Evolutionary conservation across 352 stramenopile genomes (phyloP), one percentile per base, ranked within the genome.

Genomic region (Phytopythium montanum): DNA sequence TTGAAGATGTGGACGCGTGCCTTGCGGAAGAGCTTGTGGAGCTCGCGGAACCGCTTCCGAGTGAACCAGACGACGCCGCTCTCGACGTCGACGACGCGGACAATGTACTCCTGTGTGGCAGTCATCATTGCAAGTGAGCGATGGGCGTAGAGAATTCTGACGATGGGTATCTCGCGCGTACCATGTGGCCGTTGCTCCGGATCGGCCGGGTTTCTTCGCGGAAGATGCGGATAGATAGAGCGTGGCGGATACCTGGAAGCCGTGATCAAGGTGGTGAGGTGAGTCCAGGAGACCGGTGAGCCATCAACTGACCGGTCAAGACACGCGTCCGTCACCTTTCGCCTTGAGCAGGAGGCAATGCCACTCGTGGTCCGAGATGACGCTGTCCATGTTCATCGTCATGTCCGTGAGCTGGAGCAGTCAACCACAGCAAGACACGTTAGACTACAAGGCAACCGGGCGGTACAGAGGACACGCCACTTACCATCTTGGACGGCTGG

Each of bases 301-400:
- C 6, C 7, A 36, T 36, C 31, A 36, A n/a, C n/a, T n/a, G 7
- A 36, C 2, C 31, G 2, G 9, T 10, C 31, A 36, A 36, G 1
- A 10, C 31, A 8, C 1, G 31, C 6, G n/a, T 36, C 7, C 2
- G 31, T 45, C 50, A 88, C 85, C 82, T 75, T 93, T 95, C 18
- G 77, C 75, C 56, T 92, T 92, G 10, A 95, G 61, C 36, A 95
- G 82, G 21, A 93, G 68, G 46, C 85, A 69, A 60, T 95, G 85
- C 85, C 85, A 95, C 61, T 95, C 81, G 64, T 95, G 85, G 46
- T 95, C 83, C 5, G 85, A 90, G 46, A 95, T 95, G 64, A 91
- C 86, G 23, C 77, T 75, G 61, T 92, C 79, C 83, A 90, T 92
- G 38, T 85, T 88, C 71, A 91, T 89, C 0, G 83, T 89, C 75